Evolutionary conservation across 202 grass and related monocot genomes (phyloP).

Genomic region (Bolboschoenoplectus hybrid): DNA sequence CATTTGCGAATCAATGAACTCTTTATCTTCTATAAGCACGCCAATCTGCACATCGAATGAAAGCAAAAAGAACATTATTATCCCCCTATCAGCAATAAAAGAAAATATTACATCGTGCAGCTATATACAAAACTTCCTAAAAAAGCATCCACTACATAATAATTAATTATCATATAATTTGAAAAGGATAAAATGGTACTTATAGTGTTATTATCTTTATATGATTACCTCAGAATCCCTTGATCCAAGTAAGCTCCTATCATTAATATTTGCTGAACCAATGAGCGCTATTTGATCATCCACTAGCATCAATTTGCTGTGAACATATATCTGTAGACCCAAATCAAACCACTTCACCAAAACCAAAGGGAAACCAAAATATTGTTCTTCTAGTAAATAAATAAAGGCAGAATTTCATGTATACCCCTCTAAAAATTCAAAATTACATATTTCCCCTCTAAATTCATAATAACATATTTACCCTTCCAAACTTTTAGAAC

Average conservation of each 20-base stretch:
- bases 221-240: constrained; percentile 89
- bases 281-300: constrained; percentile 75
- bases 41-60: constrained; percentile 54
- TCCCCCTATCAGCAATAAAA: background rate
- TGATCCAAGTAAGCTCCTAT: constrained; percentile 95
- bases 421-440: background rate
- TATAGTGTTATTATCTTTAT: background rate
- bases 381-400: background rate
- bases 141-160: background rate
- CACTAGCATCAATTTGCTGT: constrained; percentile 92
- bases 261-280: constrained; percentile 98
- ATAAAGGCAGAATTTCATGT: background rate
- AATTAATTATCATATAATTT: background rate
- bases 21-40: constrained; percentile 90
- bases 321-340: constrained; percentile 70
- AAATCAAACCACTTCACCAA: constrained; percentile 1
- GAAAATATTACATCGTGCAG: background rate
- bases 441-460: too few relatives aligned
- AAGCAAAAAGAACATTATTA: background rate
- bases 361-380: background rate
- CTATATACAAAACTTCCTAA: background rate
- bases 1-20: constrained; percentile 69
- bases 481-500: too few relatives aligned
- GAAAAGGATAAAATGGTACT: background rate
- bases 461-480: too few relatives aligned